Percentiles rank a stretch among this genome's conserved stretches.
Conservation (phyloP, 805 yeast genomes). For the Yarrowia sp. region DNA sequence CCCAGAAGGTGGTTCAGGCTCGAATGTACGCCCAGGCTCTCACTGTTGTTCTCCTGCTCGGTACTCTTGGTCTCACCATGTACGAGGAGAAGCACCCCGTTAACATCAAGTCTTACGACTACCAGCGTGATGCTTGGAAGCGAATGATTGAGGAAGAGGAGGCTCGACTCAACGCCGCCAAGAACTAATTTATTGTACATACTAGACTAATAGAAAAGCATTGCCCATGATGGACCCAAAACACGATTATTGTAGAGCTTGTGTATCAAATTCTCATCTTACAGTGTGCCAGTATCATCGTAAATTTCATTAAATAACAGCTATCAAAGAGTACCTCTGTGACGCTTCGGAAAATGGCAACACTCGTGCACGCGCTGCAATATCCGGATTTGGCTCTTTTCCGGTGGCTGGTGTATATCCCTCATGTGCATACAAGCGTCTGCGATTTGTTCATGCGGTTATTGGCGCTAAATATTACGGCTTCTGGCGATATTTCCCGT, state of each 20-base stretch:
- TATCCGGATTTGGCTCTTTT: background rate
- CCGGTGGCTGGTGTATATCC: background rate
- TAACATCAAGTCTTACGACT: constrained; percentile 14
- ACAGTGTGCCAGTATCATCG: no score
- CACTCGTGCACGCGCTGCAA: background rate
- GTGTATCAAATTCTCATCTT: no score
- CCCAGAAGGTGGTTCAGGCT: constrained; percentile 83
- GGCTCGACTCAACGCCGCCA: constrained; percentile 32
- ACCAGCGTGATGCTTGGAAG: constrained; percentile 46
- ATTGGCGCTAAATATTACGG: background rate
- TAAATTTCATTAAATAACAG: no score
- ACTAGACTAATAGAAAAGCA: constrained; percentile 21
- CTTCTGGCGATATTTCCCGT: background rate
- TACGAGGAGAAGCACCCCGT: constrained; percentile 34
- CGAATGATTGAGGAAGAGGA: constrained; percentile 46
- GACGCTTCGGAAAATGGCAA: background rate
- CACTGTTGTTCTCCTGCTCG: constrained; percentile 67
- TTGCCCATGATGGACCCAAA: background rate
- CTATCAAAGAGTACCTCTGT: no score
- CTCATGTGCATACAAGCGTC: background rate
- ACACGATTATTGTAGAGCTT: background rate
- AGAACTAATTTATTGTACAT: constrained; percentile 23
- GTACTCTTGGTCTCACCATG: constrained; percentile 50
- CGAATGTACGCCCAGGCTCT: constrained; percentile 88
- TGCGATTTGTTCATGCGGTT: background rate